Evolutionary conservation across 2,329 filamentous ascomycete species (phyloP), one percentile per base, ranked within the genome.

Genomic region (Fusarium phyllophilum): DNA sequence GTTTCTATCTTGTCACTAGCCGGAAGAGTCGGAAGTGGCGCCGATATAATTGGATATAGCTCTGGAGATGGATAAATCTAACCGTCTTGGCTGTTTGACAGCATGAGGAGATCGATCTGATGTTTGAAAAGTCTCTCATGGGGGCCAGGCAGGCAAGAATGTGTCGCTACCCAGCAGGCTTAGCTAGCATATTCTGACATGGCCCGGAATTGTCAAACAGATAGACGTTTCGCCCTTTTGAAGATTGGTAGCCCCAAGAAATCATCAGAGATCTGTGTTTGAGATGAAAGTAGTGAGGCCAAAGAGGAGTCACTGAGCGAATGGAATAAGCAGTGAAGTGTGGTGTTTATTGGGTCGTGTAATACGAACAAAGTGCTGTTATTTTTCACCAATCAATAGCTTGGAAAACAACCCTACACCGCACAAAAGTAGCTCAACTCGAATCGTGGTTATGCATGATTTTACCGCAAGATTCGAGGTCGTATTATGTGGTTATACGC

Each of bases 21-120:
- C 71, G 72, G 72, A 66, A 75, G 54, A 57, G 63, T 62, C 72
- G 72, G 72, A 60, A 62, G 59, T n/a, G 56, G 48, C 56, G 12
- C 29, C 44, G n/a, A 48, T 24, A 12, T 41, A 33, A 72, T 75
- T 66, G 72, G 58, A 31, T 17, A 48, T 38, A 18, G 36, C 36
- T 59, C 45, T 42, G 38, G 41, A 72, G 29, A 46, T 18, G 36
- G 36, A 56, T 15, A 45, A 39, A 11, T 34, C 41, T 5, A 39
- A 33, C 26, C 8, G 20, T 42, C 29, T 26, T 31, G 39, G 52
- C n/a, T 67, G n/a, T 15, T 39, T 20, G 24, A 17, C 7, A 39
- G 34, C n/a, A 24, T 26, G 26, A 34, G 20, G 42, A 45, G 20
- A 34, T 48, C 8, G 31, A 42, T 36, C 38, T 56, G 48, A n/a